phyloP scores from a whole-genome alignment of 495 filamentous ascomycete genomes.

The Antarctomyces pellizariae region DNA sequence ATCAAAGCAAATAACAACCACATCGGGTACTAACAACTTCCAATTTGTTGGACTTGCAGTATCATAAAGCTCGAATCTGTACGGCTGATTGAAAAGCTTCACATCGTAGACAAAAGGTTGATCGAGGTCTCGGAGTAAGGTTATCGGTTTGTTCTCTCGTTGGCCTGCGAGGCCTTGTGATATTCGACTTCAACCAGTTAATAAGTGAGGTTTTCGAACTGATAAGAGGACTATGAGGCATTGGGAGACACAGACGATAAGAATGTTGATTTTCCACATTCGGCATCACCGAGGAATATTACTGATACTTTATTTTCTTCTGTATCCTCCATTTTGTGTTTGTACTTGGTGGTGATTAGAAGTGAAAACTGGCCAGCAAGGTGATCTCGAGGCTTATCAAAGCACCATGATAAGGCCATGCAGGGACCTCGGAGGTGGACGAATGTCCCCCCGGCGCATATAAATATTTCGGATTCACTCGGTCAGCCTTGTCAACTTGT shows the following conservation, averaged over 20 bases:
- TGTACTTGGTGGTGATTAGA: too few relatives aligned
- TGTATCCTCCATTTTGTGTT: too few relatives aligned
- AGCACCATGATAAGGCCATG: too few relatives aligned
- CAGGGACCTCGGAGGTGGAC: too few relatives aligned
- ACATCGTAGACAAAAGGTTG: constrained; percentile 73
- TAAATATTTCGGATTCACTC: too few relatives aligned
- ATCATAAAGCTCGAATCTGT: constrained; percentile 59
- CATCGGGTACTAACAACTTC: constrained; percentile 42
- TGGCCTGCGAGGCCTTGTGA: constrained; percentile 19
- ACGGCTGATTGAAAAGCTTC: constrained; percentile 37
- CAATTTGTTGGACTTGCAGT: constrained; percentile 54
- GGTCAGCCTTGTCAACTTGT: too few relatives aligned
- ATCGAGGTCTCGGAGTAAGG: constrained; percentile 45
- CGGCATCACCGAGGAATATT: constrained; percentile 56
- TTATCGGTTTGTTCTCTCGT: constrained; percentile 18
- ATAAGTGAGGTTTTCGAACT: constrained; percentile 5
- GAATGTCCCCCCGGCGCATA: too few relatives aligned
- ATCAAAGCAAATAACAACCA: constrained; percentile 64
- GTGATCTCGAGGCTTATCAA: too few relatives aligned
- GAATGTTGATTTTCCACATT: constrained; percentile 72
- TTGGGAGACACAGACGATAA: constrained; percentile 41
- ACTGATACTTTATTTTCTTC: too few relatives aligned
- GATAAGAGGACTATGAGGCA: neutral
- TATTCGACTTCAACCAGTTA: constrained; percentile 18
- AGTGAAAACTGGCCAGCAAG: too few relatives aligned